These are phyloP conservation scores for Vicia villosa DNA, from an alignment of 306 rosid species.

Conservation along the genomic window DNA sequence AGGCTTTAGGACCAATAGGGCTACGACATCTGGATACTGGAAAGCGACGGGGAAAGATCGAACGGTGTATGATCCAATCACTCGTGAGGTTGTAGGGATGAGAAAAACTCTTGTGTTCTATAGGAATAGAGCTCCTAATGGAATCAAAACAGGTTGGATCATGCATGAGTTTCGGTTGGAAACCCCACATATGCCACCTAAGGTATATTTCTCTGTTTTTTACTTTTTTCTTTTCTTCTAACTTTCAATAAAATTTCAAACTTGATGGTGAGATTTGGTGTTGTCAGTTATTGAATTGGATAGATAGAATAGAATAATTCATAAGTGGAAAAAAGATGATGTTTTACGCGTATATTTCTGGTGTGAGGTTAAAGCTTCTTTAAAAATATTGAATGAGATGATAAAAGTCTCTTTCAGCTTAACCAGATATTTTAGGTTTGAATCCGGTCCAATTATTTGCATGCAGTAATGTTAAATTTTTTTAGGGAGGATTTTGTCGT, in stretches of 20 bases:
- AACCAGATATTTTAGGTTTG: too few species aligned
- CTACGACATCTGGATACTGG: conserved; percentile 89
- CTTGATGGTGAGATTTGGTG: conserved; percentile 5
- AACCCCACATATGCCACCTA: conserved; percentile 97
- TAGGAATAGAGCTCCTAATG: conserved; percentile 86
- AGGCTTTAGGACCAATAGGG: conserved; percentile 82
- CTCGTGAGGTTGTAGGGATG: conserved; percentile 84
- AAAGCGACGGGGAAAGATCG: conserved; percentile 98
- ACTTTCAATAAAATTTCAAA: conserved; percentile 31
- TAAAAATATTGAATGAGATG: background rate
- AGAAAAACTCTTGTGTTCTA: conserved; percentile 94
- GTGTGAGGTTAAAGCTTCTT: conserved; percentile 41
- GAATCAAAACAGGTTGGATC: conserved; percentile 94
- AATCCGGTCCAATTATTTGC: too few species aligned
- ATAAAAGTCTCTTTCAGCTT: too few species aligned
- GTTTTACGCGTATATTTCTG: conserved; percentile 11
- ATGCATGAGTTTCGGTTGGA: conserved; percentile 98
- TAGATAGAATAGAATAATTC: conserved; percentile 37
- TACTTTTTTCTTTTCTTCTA: background rate
- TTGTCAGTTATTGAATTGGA: conserved; percentile 19
- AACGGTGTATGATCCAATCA: conserved; percentile 69
- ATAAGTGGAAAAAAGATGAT: conserved; percentile 12
- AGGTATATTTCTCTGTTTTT: conserved; percentile 47
- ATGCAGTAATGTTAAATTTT: too few species aligned
- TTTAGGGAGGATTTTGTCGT: too few species aligned